Percentiles rank a stretch among this genome's conserved stretches.
These are phyloP conservation scores for Monosporozyma siamensis DNA, from an alignment of 805 yeast genomes.

Conservation along the genomic window DNA sequence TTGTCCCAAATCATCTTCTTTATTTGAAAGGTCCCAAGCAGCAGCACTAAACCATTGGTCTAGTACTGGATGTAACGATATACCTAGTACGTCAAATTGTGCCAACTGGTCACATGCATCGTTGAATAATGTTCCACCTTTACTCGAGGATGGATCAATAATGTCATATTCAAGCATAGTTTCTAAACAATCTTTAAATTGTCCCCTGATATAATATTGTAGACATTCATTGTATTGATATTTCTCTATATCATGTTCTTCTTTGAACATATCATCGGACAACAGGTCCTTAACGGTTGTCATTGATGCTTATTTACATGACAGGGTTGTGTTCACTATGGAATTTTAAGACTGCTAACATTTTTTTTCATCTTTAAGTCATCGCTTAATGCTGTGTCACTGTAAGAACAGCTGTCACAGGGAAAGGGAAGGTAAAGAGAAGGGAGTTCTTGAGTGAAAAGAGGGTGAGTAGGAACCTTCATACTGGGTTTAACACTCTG, in stretches of 20 bases:
- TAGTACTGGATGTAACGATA: conserved; percentile 2
- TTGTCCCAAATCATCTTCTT: not conserved
- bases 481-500: too few relatives aligned
- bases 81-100: conserved; percentile 11
- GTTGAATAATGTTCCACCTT: conserved; percentile 10
- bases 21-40: not conserved
- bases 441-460: too few relatives aligned
- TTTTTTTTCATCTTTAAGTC: too few relatives aligned
- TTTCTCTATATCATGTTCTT: not conserved
- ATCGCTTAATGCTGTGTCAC: not conserved
- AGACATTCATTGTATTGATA: conserved; percentile 12
- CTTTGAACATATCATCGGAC: conserved; percentile 13
- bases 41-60: not conserved
- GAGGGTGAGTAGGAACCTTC: too few relatives aligned
- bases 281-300: conserved; percentile 11
- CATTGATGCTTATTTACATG: too few relatives aligned
- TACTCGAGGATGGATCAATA: conserved; percentile 5
- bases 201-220: conserved; percentile 16
- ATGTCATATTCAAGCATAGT: conserved; percentile 13
- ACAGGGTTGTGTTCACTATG: too few relatives aligned
- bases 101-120: conserved; percentile 12
- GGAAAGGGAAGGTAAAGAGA: too few relatives aligned
- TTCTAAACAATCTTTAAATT: conserved; percentile 15
- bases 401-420: too few relatives aligned
- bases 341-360: too few relatives aligned